Conservation (phyloP, 169 alveolate species). For the Plasmodium knowlesi region DNA sequence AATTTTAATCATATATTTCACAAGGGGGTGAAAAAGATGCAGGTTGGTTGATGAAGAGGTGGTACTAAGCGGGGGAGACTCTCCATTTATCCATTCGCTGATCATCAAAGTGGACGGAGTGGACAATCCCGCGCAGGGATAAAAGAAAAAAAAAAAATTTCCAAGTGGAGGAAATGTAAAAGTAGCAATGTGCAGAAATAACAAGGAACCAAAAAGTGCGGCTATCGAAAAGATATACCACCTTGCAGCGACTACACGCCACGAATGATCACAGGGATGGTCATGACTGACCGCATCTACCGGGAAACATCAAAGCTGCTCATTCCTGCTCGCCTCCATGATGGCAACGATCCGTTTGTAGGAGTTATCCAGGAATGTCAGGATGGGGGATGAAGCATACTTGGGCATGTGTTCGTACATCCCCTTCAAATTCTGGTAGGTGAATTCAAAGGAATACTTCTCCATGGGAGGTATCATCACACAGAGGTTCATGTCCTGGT, state of each 20-base stretch:
- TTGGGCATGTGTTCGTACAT: slow-evolving; percentile 51
- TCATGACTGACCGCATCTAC: background rate
- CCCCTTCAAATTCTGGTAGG: slow-evolving; percentile 36
- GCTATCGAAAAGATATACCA: background rate
- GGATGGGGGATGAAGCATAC: slow-evolving; percentile 60
- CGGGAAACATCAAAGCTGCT: background rate
- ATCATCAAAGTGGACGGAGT: background rate
- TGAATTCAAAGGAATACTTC: slow-evolving; percentile 36
- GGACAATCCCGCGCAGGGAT: no score
- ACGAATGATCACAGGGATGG: background rate
- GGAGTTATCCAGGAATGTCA: slow-evolving; percentile 62
- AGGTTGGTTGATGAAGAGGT: background rate
- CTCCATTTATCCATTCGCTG: background rate
- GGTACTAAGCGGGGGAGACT: background rate
- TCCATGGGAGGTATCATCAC: slow-evolving; percentile 44
- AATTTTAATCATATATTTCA: background rate
- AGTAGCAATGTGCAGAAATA: background rate
- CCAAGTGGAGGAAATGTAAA: background rate
- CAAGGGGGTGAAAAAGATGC: background rate
- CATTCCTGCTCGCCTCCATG: slow-evolving; percentile 52
- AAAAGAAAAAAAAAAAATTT: background rate
- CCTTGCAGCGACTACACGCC: background rate
- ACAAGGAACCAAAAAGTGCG: background rate
- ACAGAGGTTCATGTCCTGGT: slow-evolving; percentile 1
- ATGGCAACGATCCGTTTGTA: slow-evolving; percentile 45